These are phyloP conservation scores for Ustilago crameri DNA, from an alignment of 1,284 basidiomycete genomes.

Conservation along the genomic window DNA sequence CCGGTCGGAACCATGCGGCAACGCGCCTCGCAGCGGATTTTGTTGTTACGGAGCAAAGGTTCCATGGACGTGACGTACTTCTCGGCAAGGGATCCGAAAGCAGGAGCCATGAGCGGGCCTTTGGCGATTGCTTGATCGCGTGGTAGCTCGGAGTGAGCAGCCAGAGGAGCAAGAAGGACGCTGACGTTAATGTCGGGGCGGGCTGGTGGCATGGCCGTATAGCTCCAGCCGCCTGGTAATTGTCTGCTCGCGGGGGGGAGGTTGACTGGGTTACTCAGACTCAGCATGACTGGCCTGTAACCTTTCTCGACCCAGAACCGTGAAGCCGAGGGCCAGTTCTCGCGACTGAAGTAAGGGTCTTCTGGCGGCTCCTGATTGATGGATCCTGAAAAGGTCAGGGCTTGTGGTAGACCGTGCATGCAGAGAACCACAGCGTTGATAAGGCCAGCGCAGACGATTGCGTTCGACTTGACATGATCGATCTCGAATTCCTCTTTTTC, in stretches of 20 bases:
- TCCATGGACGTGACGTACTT: slow-evolving; percentile 45
- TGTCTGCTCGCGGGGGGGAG: slow-evolving; percentile 8
- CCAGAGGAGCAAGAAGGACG: slow-evolving; percentile 35
- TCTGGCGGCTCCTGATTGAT: slow-evolving; percentile 28
- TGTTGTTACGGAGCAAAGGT: slow-evolving; percentile 37
- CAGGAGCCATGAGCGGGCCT: slow-evolving; percentile 1
- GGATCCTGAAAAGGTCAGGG: slow-evolving; percentile 31
- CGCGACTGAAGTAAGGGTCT: slow-evolving; percentile 39
- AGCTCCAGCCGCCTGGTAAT: slow-evolving; percentile 32
- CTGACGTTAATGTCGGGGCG: slow-evolving; percentile 52
- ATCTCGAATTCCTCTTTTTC: slow-evolving; percentile 33
- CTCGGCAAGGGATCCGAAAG: slow-evolving; percentile 54
- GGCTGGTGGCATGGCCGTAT: slow-evolving; percentile 7
- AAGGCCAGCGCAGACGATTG: slow-evolving; percentile 61
- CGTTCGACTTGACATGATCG: slow-evolving; percentile 43
- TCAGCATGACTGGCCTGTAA: slow-evolving; percentile 56
- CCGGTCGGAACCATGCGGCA: slow-evolving; percentile 41
- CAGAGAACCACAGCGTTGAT: slow-evolving; percentile 58
- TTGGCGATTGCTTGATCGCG: slow-evolving; percentile 16
- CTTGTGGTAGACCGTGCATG: slow-evolving; percentile 57
- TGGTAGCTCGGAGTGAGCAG: slow-evolving; percentile 15
- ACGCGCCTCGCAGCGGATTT: slow-evolving; percentile 54
- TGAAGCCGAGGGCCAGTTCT: slow-evolving; percentile 39
- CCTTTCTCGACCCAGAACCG: slow-evolving; percentile 58
- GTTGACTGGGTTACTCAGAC: slow-evolving; percentile 22